Percentiles rank a stretch among this genome's conserved stretches.
Conservation (phyloP, 2,329 filamentous ascomycete species). For the Scedosporium boydii region DNA sequence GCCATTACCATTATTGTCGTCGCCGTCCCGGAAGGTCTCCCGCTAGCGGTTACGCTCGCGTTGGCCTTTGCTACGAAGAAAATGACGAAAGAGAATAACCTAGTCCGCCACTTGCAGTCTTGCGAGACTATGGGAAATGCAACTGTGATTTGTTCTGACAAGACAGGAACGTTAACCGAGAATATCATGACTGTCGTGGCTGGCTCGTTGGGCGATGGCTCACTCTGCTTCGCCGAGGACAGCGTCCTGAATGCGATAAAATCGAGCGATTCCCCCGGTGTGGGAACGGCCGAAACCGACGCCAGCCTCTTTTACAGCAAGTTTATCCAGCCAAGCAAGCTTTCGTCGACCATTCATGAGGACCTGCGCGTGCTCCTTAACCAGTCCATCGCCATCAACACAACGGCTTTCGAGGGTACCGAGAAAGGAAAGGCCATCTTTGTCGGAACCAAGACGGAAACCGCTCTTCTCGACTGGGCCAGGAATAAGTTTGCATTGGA, state of each 20-base stretch:
- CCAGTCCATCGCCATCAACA: slow-evolving; percentile 34
- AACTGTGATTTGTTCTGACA: slow-evolving; percentile 55
- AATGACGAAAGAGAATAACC: slow-evolving; percentile 54
- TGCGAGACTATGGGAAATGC: slow-evolving; percentile 58
- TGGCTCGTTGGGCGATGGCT: slow-evolving; percentile 20
- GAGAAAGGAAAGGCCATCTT: slow-evolving; percentile 26
- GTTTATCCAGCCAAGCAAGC: neutral
- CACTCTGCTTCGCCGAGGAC: slow-evolving; percentile 32
- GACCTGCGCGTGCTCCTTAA: slow-evolving; percentile 26
- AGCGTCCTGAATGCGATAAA: slow-evolving; percentile 25
- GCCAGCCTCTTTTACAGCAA: neutral
- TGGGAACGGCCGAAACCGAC: neutral
- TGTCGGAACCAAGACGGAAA: slow-evolving; percentile 46
- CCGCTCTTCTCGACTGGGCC: slow-evolving; percentile 39
- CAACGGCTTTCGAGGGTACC: slow-evolving; percentile 44
- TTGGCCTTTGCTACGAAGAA: slow-evolving; percentile 52
- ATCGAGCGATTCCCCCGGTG: neutral
- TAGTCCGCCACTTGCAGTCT: slow-evolving; percentile 48
- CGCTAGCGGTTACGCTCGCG: slow-evolving; percentile 50
- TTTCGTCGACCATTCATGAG: neutral
- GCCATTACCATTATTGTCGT: slow-evolving; percentile 51
- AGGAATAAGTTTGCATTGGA: slow-evolving; percentile 37
- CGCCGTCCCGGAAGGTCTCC: slow-evolving; percentile 50
- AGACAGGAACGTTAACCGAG: slow-evolving; percentile 55
- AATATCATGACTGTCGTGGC: slow-evolving; percentile 55